Percentiles rank a stretch among this genome's conserved stretches.
Conservation (phyloP, 2,329 filamentous ascomycete species). For the Colletotrichum sp. region DNA sequence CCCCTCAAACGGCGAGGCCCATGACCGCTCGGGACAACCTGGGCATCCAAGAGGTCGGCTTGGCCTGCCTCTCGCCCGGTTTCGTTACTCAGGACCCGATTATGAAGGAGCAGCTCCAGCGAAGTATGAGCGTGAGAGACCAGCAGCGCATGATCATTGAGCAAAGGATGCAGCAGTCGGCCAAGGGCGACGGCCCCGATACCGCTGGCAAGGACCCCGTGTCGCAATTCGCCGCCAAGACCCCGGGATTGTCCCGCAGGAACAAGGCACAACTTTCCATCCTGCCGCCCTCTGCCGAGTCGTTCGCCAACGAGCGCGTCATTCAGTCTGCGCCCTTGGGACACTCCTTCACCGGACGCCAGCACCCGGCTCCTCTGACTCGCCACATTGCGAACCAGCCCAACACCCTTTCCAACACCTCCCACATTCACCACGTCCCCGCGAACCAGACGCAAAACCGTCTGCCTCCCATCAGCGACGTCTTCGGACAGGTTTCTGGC, state of each 20-base stretch:
- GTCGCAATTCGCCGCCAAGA: constrained; percentile 66
- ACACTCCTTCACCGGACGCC: constrained; percentile 92
- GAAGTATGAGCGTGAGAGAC: constrained; percentile 91
- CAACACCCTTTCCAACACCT: constrained; percentile 81
- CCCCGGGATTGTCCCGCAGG: constrained; percentile 74
- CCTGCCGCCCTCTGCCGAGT: constrained; percentile 89
- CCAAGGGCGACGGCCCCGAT: constrained; percentile 72
- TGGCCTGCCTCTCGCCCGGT: constrained; percentile 93
- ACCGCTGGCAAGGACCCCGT: constrained; percentile 53
- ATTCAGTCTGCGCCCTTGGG: constrained; percentile 96
- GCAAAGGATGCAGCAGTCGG: constrained; percentile 83
- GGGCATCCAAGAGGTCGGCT: constrained; percentile 88
- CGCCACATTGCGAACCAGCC: constrained; percentile 82
- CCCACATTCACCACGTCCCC: constrained; percentile 89
- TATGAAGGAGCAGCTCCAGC: constrained; percentile 93
- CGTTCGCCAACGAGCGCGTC: constrained; percentile 92
- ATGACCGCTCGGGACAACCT: constrained; percentile 81
- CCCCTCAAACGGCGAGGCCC: constrained; percentile 70
- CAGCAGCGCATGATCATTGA: constrained; percentile 96
- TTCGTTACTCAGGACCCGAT: constrained; percentile 96
- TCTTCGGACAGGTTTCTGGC: constrained; percentile 82
- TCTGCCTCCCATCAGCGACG: constrained; percentile 90
- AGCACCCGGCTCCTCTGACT: constrained; percentile 77
- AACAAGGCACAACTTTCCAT: constrained; percentile 91
- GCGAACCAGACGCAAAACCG: constrained; percentile 90